A percentile compares a stretch with the other conserved stretches of the same genome.
These are phyloP conservation scores for Maudiozyma bulderi DNA, from an alignment of 805 yeast genomes.

Conservation along the genomic window DNA sequence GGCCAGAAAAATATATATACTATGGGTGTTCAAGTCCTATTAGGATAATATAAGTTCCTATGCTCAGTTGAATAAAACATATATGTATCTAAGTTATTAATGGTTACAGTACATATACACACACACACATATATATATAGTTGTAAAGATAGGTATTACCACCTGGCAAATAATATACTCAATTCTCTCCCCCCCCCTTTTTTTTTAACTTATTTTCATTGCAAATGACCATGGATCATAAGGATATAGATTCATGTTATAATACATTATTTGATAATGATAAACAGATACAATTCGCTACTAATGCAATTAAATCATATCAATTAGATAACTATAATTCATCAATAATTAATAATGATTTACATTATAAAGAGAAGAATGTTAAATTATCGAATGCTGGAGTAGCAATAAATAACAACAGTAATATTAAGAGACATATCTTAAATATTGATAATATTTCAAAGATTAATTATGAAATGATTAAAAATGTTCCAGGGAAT, in stretches of 20 bases:
- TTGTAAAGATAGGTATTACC: too few relatives aligned
- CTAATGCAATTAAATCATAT: conserved; percentile 10
- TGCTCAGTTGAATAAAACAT: too few relatives aligned
- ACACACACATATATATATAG: too few relatives aligned
- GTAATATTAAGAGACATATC: conserved; percentile 22
- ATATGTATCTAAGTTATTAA: too few relatives aligned
- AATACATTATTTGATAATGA: conserved; percentile 3
- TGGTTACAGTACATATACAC: too few relatives aligned
- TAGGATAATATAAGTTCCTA: too few relatives aligned
- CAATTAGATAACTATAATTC: not conserved
- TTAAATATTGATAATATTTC: conserved; percentile 27
- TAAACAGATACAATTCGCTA: conserved; percentile 11
- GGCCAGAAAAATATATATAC: too few relatives aligned
- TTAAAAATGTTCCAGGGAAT: conserved; percentile 27
- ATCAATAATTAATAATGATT: not conserved
- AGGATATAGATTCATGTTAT: not conserved
- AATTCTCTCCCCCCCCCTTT: too few relatives aligned
- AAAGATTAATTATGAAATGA: conserved; percentile 27
- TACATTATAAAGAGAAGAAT: conserved; percentile 1
- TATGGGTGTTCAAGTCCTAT: too few relatives aligned
- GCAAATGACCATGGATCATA: not conserved
- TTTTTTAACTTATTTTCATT: too few relatives aligned
- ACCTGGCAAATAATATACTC: too few relatives aligned
- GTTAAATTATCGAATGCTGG: not conserved
- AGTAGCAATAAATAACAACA: not conserved